Evolutionary conservation across 2,329 filamentous ascomycete species (phyloP).

Genomic region (Graphilbum ipis-grandicollis): DNA sequence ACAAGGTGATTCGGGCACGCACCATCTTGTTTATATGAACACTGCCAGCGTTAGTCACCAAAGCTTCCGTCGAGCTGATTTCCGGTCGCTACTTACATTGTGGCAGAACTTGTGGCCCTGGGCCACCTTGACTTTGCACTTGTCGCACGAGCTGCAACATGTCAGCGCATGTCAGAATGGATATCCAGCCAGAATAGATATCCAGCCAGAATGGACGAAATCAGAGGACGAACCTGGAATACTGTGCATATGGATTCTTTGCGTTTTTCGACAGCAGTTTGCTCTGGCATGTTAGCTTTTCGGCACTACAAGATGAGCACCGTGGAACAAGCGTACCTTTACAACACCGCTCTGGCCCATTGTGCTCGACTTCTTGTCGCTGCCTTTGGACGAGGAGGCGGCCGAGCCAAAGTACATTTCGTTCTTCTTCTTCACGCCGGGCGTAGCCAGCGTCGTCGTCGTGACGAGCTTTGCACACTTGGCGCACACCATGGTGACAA

Average conservation of each 20-base stretch:
- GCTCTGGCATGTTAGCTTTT: conserved; percentile 28
- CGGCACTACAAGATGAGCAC: no score
- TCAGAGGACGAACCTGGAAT: conserved; percentile 29
- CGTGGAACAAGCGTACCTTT: no score
- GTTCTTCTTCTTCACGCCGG: conserved; percentile 47
- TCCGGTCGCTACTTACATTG: conserved; percentile 2
- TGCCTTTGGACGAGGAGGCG: conserved; percentile 21
- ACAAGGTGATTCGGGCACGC: conserved; percentile 11
- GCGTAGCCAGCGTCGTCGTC: conserved; percentile 42
- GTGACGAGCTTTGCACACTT: conserved; percentile 46
- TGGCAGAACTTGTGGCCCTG: conserved; percentile 43
- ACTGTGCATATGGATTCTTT: conserved; percentile 48
- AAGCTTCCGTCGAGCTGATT: no score
- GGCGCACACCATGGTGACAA: conserved; percentile 31
- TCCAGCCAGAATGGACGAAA: background rate
- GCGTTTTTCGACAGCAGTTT: conserved; percentile 47
- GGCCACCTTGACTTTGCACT: conserved; percentile 46
- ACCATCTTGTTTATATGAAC: conserved; percentile 46
- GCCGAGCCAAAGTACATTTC: conserved; percentile 49
- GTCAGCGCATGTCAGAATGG: background rate
- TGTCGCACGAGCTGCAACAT: conserved; percentile 29
- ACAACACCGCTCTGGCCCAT: conserved; percentile 39
- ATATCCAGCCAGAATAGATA: background rate
- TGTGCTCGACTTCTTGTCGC: conserved; percentile 30
- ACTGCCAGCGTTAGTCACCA: conserved; percentile 16